These are phyloP conservation scores for Dendrocalamus latiflorus DNA, from an alignment of 202 grass and related monocot genomes.

Conservation along the genomic window DNA sequence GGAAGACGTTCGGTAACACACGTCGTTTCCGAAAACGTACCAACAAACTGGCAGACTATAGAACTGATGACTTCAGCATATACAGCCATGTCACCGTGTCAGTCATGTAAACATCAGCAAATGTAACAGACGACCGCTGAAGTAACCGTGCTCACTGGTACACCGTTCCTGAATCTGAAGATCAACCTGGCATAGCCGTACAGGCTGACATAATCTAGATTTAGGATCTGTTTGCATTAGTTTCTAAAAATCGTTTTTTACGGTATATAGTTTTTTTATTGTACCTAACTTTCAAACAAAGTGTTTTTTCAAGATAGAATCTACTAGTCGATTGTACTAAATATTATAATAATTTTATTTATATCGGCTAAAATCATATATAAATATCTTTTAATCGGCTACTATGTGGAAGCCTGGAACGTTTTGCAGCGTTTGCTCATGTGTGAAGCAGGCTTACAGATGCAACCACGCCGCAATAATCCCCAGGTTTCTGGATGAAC, in stretches of 20 bases:
- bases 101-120: neutral
- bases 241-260: too few species aligned
- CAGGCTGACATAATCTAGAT: neutral
- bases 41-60: too few species aligned
- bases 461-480: neutral
- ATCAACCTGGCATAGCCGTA: neutral
- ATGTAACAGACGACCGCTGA: too few species aligned
- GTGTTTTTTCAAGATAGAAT: too few species aligned
- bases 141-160: too few species aligned
- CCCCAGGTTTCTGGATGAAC: neutral
- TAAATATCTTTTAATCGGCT: neutral
- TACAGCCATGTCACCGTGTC: neutral
- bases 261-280: too few species aligned
- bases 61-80: neutral
- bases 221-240: too few species aligned
- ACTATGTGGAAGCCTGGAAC: neutral
- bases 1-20: neutral
- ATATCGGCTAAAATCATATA: too few species aligned
- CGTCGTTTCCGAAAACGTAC: neutral
- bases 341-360: too few species aligned
- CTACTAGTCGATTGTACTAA: too few species aligned
- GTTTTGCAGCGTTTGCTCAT: neutral
- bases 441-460: neutral
- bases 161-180: too few species aligned
- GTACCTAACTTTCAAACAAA: too few species aligned